Evolutionary conservation across 495 filamentous ascomycete species (phyloP), one percentile per base, ranked within the genome.

Genomic region (Oleoguttula mirabilis): DNA sequence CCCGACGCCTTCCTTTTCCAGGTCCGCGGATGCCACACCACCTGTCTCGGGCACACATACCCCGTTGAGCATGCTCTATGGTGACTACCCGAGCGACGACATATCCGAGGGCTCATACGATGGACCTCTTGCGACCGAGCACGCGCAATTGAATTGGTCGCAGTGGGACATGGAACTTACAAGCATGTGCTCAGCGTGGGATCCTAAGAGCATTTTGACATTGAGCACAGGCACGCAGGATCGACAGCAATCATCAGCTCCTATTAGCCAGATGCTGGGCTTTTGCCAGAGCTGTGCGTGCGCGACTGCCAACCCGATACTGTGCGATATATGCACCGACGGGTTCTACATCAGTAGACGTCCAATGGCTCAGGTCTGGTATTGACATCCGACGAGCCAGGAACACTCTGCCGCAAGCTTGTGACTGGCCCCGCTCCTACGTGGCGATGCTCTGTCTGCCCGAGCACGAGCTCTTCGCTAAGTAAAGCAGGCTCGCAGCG

Each of bases 261-360:
- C 27, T 10, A 4, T 30, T 11, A 15, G 7, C 3, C 32, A 45
- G 14, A 36, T 17, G 7, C 28, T 25, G 8, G 21, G 4, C 15
- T 45, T 45, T 22, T 45, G 42, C 17, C n/a, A 38, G 21, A 40
- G 32, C 32, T 45, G 42, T 38, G 22, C 42, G 34, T 21, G n/a
- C 15, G 21, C 21, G 16, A 45, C 42, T 11, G 3, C 32, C 10
- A 45, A 21, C 21, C 6, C 23, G 34, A 17, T 21, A 4, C 28
- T 36, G 32, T 45, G 40, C 40, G 31, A 43, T 16, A 15, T 17
- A 4, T 45, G 42, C 34, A 21, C 3, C 23, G 11, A 39, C 16
- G 21, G 6, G 5, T 8, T 39, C n/a, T 28, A 28, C 36, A 10
- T 21, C 11, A 14, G 8, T 35, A 39, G 36, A 39, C 36, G 10